phyloP scores from a whole-genome alignment of 176 grass and related monocot genomes.

The Eragrostis curvula region DNA sequence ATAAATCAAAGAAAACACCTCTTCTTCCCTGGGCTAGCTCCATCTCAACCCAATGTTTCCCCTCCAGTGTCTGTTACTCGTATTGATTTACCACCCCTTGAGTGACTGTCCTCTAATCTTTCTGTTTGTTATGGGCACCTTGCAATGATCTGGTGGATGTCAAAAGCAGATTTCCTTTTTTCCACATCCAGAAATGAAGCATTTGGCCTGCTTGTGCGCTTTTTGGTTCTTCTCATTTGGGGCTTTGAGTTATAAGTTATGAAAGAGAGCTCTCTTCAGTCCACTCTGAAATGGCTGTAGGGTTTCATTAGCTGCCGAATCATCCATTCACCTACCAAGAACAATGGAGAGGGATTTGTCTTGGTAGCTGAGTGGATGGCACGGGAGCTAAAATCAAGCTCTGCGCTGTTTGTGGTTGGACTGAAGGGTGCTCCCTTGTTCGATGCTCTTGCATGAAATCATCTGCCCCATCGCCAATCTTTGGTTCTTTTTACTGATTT shows the following conservation, averaged over 20 bases:
- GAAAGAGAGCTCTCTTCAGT: constrained; percentile 90
- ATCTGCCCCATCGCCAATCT: neutral
- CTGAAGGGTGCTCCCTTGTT: constrained; percentile 94
- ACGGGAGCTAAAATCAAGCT: constrained; percentile 79
- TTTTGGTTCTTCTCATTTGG: neutral
- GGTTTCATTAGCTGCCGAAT: constrained; percentile 88
- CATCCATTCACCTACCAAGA: constrained; percentile 76
- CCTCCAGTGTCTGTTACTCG: neutral
- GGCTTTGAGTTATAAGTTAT: neutral
- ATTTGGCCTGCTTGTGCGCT: neutral
- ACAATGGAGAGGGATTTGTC: constrained; percentile 4
- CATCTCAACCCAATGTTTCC: neutral
- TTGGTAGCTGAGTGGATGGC: constrained; percentile 81
- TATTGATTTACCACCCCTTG: neutral
- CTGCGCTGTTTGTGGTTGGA: constrained; percentile 74
- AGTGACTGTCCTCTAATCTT: neutral
- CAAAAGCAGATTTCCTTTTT: neutral
- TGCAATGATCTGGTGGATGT: constrained; percentile 4
- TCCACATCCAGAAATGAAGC: neutral
- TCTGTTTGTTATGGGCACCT: neutral
- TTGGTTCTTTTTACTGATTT: neutral
- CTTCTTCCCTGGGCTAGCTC: neutral
- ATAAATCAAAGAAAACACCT: neutral
- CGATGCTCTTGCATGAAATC: constrained; percentile 35
- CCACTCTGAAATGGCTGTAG: constrained; percentile 69